These are phyloP conservation scores for Saccharomycopsis oosterbeekiorum DNA, from an alignment of 805 yeast genomes.

Conservation along the genomic window DNA sequence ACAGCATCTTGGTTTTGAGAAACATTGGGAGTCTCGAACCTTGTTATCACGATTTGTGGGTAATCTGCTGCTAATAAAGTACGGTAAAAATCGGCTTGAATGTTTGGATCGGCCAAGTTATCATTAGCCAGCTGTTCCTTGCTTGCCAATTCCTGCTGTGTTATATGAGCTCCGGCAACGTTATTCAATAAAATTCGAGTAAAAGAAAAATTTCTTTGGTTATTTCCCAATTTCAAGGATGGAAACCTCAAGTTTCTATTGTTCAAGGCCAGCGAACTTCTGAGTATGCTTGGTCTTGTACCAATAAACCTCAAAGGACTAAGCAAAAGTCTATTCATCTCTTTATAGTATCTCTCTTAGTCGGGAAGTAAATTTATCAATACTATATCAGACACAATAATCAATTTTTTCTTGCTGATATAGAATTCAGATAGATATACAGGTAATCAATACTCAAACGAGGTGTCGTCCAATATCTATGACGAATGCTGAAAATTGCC, in stretches of 20 bases:
- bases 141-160: constrained; percentile 33
- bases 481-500: neutral
- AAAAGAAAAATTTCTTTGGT: neutral
- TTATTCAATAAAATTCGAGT: neutral
- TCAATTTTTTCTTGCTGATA: neutral
- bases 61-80: constrained; percentile 67
- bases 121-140: constrained; percentile 84
- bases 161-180: neutral
- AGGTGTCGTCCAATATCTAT: neutral
- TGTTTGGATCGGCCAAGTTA: constrained; percentile 52
- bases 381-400: neutral
- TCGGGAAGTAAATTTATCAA: neutral
- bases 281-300: neutral
- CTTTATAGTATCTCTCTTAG: neutral
- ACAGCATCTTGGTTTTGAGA: constrained; percentile 76
- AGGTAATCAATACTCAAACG: neutral
- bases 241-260: neutral
- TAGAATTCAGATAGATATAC: neutral
- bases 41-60: constrained; percentile 92
- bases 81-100: constrained; percentile 79
- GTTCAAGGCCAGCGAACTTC: neutral
- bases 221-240: neutral
- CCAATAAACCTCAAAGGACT: neutral
- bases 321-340: neutral
- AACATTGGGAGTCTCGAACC: constrained; percentile 92